Conservation (phyloP, 2,329 filamentous ascomycete genomes). For the Cercospora zeae-maydis region DNA sequence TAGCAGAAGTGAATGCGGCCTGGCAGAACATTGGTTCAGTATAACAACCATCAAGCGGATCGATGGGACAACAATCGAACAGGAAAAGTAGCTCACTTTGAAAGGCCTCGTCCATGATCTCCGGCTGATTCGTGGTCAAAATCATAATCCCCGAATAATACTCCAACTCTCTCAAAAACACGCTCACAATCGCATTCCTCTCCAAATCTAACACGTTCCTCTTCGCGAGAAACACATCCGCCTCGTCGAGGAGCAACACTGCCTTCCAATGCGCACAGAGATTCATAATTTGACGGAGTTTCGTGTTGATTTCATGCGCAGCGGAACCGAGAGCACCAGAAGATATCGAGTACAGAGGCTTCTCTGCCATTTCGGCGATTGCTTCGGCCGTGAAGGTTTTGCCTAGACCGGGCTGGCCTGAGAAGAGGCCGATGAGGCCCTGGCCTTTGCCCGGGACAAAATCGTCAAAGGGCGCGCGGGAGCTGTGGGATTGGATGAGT, state of each 20-base stretch:
- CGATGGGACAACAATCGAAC: slow-evolving; percentile 60
- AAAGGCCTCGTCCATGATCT: slow-evolving; percentile 13
- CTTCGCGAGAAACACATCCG: slow-evolving; percentile 43
- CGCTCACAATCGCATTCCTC: slow-evolving; percentile 75
- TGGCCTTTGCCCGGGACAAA: slow-evolving; percentile 6
- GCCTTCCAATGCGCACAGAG: slow-evolving; percentile 23
- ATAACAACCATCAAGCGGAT: background rate
- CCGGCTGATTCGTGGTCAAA: slow-evolving; percentile 12
- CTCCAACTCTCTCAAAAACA: slow-evolving; percentile 77
- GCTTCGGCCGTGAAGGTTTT: slow-evolving; percentile 23
- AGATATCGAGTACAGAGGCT: background rate
- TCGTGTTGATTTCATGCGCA: slow-evolving; percentile 18
- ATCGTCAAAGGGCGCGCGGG: slow-evolving; percentile 2
- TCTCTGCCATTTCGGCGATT: slow-evolving; percentile 9
- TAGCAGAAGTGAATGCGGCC: slow-evolving; percentile 74
- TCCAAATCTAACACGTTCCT: slow-evolving; percentile 78
- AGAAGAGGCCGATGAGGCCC: slow-evolving; percentile 12
- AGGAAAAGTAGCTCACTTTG: slow-evolving; percentile 51
- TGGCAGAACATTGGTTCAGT: no score
- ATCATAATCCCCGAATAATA: slow-evolving; percentile 80
- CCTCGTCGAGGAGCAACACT: slow-evolving; percentile 40
- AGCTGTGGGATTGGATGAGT: slow-evolving; percentile 1
- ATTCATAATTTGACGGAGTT: slow-evolving; percentile 15
- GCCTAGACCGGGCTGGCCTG: slow-evolving; percentile 25
- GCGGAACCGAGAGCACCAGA: slow-evolving; percentile 8